Percentiles rank a stretch among this genome's conserved stretches.
Evolutionary conservation across 129 eudicot species (phyloP).

Genomic region (Helianthus annuus): HanXRQr2.0-SUNRISE NC_035448.2:159027041-159027540

Average conservation of each 20-base stretch:
- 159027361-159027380: too few species aligned
- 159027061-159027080: not conserved
- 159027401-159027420: not conserved
- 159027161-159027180: constrained; percentile 21
- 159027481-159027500: constrained; percentile 4
- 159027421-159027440: not conserved
- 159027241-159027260: constrained; percentile 31
- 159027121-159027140: constrained; percentile 10
- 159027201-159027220: constrained; percentile 9
- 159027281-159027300: constrained; percentile 98
- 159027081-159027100: constrained; percentile 8
- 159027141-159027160: constrained; percentile 6
- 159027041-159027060: constrained; percentile 2
- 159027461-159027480: constrained; percentile 5
- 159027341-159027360: constrained; percentile 29
- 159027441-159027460: not conserved
- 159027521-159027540: not conserved
- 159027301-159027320: constrained; percentile 99
- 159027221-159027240: constrained; percentile 17
- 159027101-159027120: constrained; percentile 7
- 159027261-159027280: constrained; percentile 93
- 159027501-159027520: constrained; percentile 10
- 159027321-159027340: constrained; percentile 83
- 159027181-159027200: constrained; percentile 15
- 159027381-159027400: not conserved